Percentiles rank a stretch among this genome's conserved stretches.
phyloP scores from a whole-genome alignment of 164 flowering plant species.

The Pachysandra terminalis region DNA sequence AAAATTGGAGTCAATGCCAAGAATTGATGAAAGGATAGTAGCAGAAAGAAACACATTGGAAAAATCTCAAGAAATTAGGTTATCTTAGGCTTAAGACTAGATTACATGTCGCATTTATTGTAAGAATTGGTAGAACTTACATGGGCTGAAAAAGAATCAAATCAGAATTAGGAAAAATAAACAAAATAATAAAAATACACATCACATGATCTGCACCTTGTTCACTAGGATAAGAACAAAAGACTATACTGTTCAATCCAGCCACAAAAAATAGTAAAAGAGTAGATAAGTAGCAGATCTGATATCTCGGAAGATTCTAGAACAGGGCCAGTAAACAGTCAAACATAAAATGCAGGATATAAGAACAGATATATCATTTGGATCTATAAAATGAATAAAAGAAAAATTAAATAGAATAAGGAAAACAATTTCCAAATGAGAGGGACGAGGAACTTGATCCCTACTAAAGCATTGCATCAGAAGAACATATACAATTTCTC shows the following conservation, averaged over 20 bases:
- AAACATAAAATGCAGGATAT: constrained; percentile 9
- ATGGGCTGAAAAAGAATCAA: background rate
- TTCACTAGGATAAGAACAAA: constrained; percentile 9
- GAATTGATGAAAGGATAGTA: background rate
- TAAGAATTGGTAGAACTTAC: background rate
- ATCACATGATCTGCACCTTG: background rate
- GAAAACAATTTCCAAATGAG: too few relatives aligned
- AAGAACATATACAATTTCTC: background rate
- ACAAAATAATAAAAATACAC: background rate
- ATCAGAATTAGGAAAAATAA: background rate
- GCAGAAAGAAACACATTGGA: background rate
- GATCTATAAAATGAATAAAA: background rate
- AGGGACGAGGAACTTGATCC: background rate
- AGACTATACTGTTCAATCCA: constrained; percentile 3
- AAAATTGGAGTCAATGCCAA: background rate
- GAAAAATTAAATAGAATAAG: background rate
- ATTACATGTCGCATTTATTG: background rate
- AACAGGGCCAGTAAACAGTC: background rate
- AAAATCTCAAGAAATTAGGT: background rate
- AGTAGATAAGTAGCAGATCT: constrained; percentile 9
- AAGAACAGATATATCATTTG: constrained; percentile 2
- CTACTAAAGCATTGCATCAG: constrained; percentile 8
- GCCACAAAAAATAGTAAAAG: background rate
- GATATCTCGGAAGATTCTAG: constrained; percentile 2
- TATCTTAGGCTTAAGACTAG: background rate